Percentiles rank a stretch among this genome's conserved stretches.
Conservation (phyloP, 2,329 filamentous ascomycete genomes). For the Beauveria scarabaeidicola region DNA sequence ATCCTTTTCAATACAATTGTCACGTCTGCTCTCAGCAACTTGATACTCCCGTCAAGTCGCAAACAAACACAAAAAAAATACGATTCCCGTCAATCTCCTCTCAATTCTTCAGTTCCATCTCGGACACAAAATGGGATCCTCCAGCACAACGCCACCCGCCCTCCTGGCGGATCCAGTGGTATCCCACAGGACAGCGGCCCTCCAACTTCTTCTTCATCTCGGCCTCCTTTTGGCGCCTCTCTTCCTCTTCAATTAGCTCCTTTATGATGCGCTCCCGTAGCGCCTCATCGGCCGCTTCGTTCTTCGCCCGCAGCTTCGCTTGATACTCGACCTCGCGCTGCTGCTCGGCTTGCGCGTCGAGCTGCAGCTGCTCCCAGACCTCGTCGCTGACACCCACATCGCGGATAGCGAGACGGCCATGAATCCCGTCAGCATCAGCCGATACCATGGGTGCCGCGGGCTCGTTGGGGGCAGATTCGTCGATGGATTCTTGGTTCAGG, state of each 20-base stretch:
- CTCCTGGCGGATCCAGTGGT: neutral
- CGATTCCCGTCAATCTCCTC: too few relatives aligned
- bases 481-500: too few relatives aligned
- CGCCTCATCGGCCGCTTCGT: conserved; percentile 21
- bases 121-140: conserved; percentile 17
- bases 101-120: conserved; percentile 11
- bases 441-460: too few relatives aligned
- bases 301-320: conserved; percentile 19
- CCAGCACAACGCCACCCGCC: neutral
- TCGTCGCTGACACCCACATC: conserved; percentile 52
- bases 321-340: conserved; percentile 30
- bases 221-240: conserved; percentile 28
- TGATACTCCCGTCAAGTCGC: too few relatives aligned
- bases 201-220: conserved; percentile 40
- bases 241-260: conserved; percentile 30
- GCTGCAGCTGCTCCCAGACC: conserved; percentile 52
- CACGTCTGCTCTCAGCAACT: too few relatives aligned
- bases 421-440: conserved; percentile 16
- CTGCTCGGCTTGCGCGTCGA: conserved; percentile 33
- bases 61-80: too few relatives aligned
- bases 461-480: neutral
- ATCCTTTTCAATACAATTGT: too few relatives aligned
- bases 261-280: conserved; percentile 26
- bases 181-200: conserved; percentile 27
- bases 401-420: conserved; percentile 21